A percentile compares a stretch with the other conserved stretches of the same genome.
phyloP scores from a whole-genome alignment of 345 rosid genomes.

The Moringa oleifera region DNA sequence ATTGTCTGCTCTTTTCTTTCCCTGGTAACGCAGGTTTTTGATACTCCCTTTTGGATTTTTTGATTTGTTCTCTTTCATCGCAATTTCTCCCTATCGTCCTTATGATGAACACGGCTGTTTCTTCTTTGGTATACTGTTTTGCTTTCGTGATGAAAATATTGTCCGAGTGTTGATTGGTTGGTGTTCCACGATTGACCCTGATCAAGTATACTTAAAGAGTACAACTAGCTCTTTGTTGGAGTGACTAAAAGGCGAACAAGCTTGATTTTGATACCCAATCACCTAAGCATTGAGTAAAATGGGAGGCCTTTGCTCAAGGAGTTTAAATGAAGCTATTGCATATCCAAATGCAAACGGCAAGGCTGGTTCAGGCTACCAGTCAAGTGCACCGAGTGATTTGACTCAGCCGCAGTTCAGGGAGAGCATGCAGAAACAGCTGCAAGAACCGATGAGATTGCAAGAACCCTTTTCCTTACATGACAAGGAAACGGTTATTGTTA shows the following conservation, averaged over 20 bases:
- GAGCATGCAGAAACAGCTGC: slow-evolving; percentile 23
- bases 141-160: no score
- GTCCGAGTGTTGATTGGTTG: no score
- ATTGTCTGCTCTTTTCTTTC: not conserved
- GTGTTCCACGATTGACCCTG: no score
- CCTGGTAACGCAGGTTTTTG: not conserved
- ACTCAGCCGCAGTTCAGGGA: slow-evolving; percentile 19
- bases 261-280: no score
- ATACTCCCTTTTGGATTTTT: no score
- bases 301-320: slow-evolving; percentile 54
- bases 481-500: slow-evolving; percentile 13
- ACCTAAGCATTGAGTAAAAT: slow-evolving; percentile 17
- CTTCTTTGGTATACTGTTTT: no score
- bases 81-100: no score
- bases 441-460: slow-evolving; percentile 29
- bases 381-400: slow-evolving; percentile 18
- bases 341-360: slow-evolving; percentile 29
- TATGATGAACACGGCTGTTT: no score
- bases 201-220: no score
- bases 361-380: slow-evolving; percentile 19
- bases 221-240: no score
- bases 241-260: no score
- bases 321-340: slow-evolving; percentile 24
- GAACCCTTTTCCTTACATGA: slow-evolving; percentile 24
- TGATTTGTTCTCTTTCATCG: no score